phyloP scores from a whole-genome alignment of 139 green algal genomes.

The Picochlorum sp. region DNA sequence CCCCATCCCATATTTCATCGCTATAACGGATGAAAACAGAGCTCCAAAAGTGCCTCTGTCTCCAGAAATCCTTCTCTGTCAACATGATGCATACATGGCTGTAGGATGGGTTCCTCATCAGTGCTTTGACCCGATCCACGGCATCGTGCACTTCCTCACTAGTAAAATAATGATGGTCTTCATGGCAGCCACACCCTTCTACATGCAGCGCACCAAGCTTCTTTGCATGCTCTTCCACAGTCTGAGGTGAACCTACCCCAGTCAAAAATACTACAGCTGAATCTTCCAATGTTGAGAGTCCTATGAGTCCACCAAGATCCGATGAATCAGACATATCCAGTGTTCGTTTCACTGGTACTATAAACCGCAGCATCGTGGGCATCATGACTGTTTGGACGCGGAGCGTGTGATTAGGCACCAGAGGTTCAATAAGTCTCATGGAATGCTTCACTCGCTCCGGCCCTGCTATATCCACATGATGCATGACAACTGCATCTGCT shows the following conservation, averaged over 20 bases:
- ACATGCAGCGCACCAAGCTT: constrained; percentile 20
- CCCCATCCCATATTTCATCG: background rate
- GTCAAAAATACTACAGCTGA: constrained; percentile 25
- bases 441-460: constrained; percentile 10
- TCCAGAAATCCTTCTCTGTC: constrained; percentile 34
- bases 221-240: constrained; percentile 19
- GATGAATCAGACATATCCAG: constrained; percentile 7
- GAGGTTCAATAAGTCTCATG: background rate
- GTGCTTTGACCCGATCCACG: constrained; percentile 3
- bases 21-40: constrained; percentile 18
- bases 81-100: constrained; percentile 28
- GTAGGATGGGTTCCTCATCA: constrained; percentile 10
- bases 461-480: constrained; percentile 23
- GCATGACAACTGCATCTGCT: constrained; percentile 23
- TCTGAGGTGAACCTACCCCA: constrained; percentile 23
- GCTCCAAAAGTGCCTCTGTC: constrained; percentile 25
- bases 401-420: constrained; percentile 26
- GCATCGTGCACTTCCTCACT: constrained; percentile 22
- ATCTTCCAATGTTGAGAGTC: constrained; percentile 2
- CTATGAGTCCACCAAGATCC: constrained; percentile 10
- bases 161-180: constrained; percentile 33
- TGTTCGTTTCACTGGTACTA: constrained; percentile 10
- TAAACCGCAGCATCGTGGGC: constrained; percentile 14
- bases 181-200: constrained; percentile 22
- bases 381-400: constrained; percentile 16